These are phyloP conservation scores for Yamadazyma songkhlaensis DNA, from an alignment of 1,139 yeast genomes.

Conservation along the genomic window DNA sequence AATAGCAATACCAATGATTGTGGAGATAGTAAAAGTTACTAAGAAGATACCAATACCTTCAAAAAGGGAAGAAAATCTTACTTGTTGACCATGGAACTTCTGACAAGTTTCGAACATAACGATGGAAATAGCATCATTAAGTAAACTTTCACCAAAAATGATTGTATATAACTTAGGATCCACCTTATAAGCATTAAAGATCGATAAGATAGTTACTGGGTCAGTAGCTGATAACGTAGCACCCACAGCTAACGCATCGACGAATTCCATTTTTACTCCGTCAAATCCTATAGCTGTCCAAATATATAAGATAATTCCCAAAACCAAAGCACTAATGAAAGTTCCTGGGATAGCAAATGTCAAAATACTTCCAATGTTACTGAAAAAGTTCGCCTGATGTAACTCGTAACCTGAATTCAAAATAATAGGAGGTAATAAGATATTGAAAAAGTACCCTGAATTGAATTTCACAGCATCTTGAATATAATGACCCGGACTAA, in stretches of 20 bases:
- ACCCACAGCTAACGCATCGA: constrained; percentile 95
- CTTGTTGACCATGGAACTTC: constrained; percentile 83
- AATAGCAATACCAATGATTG: constrained; percentile 82
- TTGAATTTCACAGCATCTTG: constrained; percentile 97
- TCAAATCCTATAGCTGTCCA: constrained; percentile 95
- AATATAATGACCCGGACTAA: constrained; percentile 93
- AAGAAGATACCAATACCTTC: constrained; percentile 93
- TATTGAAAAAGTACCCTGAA: constrained; percentile 90
- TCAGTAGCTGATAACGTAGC: constrained; percentile 98
- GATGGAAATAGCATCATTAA: constrained; percentile 97
- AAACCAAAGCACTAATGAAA: constrained; percentile 81
- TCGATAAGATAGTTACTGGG: constrained; percentile 94
- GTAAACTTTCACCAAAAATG: constrained; percentile 91
- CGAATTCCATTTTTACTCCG: constrained; percentile 82
- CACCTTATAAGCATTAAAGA: constrained; percentile 95
- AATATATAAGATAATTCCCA: constrained; percentile 78
- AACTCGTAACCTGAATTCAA: constrained; percentile 94
- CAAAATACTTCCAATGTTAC: constrained; percentile 86
- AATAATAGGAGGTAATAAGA: constrained; percentile 92
- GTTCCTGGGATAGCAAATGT: constrained; percentile 98
- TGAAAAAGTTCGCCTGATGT: constrained; percentile 91
- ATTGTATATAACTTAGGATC: constrained; percentile 97
- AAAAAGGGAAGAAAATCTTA: constrained; percentile 73
- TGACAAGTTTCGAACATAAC: constrained; percentile 99
- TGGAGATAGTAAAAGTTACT: constrained; percentile 91